Percentiles rank a stretch among this genome's conserved stretches.
Evolutionary conservation across 176 grass and related monocot genomes (phyloP).

Genomic region (Phragmites australis): DNA sequence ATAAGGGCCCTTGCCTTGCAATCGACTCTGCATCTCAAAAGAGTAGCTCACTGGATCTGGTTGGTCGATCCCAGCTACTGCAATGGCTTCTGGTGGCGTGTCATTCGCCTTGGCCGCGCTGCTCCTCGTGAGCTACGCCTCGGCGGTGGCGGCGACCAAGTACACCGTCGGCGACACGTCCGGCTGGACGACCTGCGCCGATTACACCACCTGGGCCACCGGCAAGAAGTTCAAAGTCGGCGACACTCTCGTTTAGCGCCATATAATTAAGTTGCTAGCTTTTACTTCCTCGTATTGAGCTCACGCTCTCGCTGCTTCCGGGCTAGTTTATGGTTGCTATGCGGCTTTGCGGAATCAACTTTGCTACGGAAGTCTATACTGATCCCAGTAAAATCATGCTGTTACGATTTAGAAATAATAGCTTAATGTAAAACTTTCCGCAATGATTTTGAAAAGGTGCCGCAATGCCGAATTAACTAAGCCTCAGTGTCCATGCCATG

Average conservation of each 20-base stretch:
- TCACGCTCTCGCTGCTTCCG: neutral
- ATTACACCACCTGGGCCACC: constrained; percentile 74
- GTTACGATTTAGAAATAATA: neutral
- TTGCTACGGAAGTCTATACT: too few relatives aligned
- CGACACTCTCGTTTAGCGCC: constrained; percentile 64
- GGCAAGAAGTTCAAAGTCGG: constrained; percentile 50
- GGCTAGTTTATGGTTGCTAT: too few relatives aligned
- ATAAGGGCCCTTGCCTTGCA: constrained; percentile 35
- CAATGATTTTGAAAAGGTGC: too few relatives aligned
- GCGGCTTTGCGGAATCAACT: too few relatives aligned
- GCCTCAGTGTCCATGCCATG: too few relatives aligned
- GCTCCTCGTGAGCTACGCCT: constrained; percentile 50
- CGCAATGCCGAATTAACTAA: too few relatives aligned
- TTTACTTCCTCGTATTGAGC: neutral
- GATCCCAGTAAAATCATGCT: neutral
- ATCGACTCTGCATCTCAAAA: neutral
- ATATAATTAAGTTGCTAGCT: neutral
- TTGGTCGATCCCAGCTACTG: neutral
- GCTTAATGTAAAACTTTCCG: neutral
- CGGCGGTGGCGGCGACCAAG: constrained; percentile 43
- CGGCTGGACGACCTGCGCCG: constrained; percentile 62
- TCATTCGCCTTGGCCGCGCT: constrained; percentile 45
- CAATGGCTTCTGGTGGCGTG: constrained; percentile 44
- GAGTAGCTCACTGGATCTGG: neutral
- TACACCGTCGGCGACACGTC: constrained; percentile 76